Conservation (phyloP, 345 rosid species). For the Arabidopsis thaliana region TAIR10.1 NC_003070.9:8108001-8108500, state of each 20-base stretch:
- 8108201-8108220: neutral
- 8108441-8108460: neutral
- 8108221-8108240: neutral
- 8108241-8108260: constrained; percentile 1
- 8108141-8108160: constrained; percentile 27
- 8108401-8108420: constrained; percentile 5
- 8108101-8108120: constrained; percentile 32
- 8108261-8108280: constrained; percentile 14
- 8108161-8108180: constrained; percentile 21
- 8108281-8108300: constrained; percentile 5
- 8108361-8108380: constrained; percentile 1
- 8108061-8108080: constrained; percentile 33
- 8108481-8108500: neutral
- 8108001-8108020: constrained; percentile 38
- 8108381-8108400: constrained; percentile 18
- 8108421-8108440: neutral
- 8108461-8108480: neutral
- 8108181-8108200: constrained; percentile 34
- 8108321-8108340: neutral
- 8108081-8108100: constrained; percentile 34
- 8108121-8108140: constrained; percentile 18
- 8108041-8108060: constrained; percentile 38
- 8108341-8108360: neutral
- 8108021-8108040: constrained; percentile 42
- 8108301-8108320: neutral